Evolutionary conservation across 495 filamentous ascomycete genomes (phyloP).

Genomic region (Neurospora sp.): DNA sequence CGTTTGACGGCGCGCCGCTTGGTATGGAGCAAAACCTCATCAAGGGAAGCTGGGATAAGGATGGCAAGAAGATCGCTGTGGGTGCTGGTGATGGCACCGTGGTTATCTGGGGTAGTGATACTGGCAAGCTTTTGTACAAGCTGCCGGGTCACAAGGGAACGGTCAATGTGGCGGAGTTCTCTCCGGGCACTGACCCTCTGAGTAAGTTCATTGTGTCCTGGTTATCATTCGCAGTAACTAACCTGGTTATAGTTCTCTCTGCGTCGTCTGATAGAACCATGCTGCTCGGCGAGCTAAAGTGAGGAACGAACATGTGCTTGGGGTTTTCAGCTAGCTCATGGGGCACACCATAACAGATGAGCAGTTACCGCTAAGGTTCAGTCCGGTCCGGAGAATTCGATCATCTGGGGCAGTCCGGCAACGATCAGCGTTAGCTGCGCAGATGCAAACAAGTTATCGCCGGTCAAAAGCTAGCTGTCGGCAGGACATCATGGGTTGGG

Average conservation of each 20-base stretch:
- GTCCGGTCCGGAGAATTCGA: too few species aligned
- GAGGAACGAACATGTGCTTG: conserved; percentile 7
- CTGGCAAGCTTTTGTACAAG: conserved; percentile 83
- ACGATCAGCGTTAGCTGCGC: background rate
- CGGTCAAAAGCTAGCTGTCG: too few species aligned
- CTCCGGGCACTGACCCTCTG: conserved; percentile 71
- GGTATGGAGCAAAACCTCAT: conserved; percentile 91
- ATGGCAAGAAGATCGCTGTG: conserved; percentile 75
- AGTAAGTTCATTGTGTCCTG: conserved; percentile 49
- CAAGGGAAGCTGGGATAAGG: conserved; percentile 81
- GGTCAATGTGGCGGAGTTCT: conserved; percentile 90
- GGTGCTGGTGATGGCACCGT: conserved; percentile 86
- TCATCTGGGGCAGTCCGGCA: background rate
- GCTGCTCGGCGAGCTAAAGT: conserved; percentile 64
- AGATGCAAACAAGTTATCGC: too few species aligned
- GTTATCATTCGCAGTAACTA: conserved; percentile 13
- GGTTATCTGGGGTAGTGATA: conserved; percentile 78
- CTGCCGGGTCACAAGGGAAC: conserved; percentile 91
- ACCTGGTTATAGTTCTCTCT: conserved; percentile 58
- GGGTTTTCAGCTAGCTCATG: background rate
- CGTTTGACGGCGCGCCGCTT: conserved; percentile 78
- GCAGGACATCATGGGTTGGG: too few species aligned
- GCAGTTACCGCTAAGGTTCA: background rate
- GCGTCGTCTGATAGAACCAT: conserved; percentile 74
- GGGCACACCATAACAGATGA: background rate